A percentile compares a stretch with the other conserved stretches of the same genome.
These are phyloP conservation scores for Starmerella stigmatis DNA, from an alignment of 805 yeast genomes.

Conservation along the genomic window DNA sequence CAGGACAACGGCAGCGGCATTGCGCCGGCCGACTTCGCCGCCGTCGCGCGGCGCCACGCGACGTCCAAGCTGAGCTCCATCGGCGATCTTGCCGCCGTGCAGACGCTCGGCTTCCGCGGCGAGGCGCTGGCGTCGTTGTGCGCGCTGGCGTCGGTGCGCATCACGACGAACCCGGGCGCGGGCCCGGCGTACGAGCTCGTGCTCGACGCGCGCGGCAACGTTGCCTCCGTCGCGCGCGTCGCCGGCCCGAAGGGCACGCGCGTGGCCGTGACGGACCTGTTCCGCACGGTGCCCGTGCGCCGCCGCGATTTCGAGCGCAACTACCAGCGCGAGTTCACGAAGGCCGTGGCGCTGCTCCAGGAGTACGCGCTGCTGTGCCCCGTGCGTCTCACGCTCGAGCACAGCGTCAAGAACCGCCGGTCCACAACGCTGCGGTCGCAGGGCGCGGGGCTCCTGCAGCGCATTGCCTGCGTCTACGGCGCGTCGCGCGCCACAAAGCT, in stretches of 20 bases:
- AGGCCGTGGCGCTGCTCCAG: slow-evolving; percentile 52
- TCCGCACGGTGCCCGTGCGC: slow-evolving; percentile 70
- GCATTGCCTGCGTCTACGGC: slow-evolving; percentile 62
- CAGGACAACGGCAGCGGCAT: slow-evolving; percentile 71
- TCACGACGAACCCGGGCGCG: slow-evolving; percentile 38
- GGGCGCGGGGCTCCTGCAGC: slow-evolving; percentile 39
- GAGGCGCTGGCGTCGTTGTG: slow-evolving; percentile 52
- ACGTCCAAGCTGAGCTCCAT: slow-evolving; percentile 45
- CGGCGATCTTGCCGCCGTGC: slow-evolving; percentile 33
- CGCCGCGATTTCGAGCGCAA: slow-evolving; percentile 60
- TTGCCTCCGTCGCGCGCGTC: slow-evolving; percentile 32
- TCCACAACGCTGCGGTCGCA: slow-evolving; percentile 32
- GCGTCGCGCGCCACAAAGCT: slow-evolving; percentile 52
- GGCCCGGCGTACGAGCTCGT: slow-evolving; percentile 51
- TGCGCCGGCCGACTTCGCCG: slow-evolving; percentile 36
- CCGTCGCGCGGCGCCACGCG: slow-evolving; percentile 39
- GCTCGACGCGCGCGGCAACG: slow-evolving; percentile 46
- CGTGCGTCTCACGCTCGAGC: slow-evolving; percentile 51
- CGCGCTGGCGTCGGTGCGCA: slow-evolving; percentile 37
- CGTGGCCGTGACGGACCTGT: slow-evolving; percentile 47
- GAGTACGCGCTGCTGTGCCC: slow-evolving; percentile 55
- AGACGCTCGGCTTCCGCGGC: slow-evolving; percentile 62
- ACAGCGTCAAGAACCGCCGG: slow-evolving; percentile 31
- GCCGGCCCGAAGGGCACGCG: slow-evolving; percentile 64
- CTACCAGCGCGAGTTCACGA: slow-evolving; percentile 58